phyloP scores from a whole-genome alignment of 2,329 filamentous ascomycete genomes.

The Pleomassaria siparia region DNA sequence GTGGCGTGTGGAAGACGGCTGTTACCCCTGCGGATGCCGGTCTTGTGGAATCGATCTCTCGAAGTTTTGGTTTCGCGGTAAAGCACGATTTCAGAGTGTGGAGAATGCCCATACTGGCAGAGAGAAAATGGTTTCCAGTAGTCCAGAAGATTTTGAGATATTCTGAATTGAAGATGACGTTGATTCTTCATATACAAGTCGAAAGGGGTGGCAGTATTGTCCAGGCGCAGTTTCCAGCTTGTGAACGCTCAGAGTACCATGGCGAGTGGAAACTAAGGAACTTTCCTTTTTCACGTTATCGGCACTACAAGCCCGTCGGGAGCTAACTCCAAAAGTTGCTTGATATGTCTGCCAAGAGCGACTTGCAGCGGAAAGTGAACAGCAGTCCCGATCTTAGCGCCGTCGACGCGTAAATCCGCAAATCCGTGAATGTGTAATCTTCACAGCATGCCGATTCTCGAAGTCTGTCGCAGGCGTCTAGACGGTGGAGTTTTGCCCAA shows the following conservation, averaged over 20 bases:
- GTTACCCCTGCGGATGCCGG: not conserved
- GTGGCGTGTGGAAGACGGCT: not conserved
- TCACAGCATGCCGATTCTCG: not conserved
- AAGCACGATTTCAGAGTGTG: not conserved
- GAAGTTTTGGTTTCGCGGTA: not conserved
- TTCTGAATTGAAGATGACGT: not conserved
- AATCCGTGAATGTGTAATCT: no score
- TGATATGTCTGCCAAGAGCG: not conserved
- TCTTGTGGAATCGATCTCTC: not conserved
- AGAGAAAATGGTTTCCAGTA: not conserved
- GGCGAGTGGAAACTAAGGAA: not conserved
- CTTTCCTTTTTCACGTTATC: not conserved
- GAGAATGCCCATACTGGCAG: not conserved
- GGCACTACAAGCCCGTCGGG: not conserved
- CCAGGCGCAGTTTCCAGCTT: not conserved
- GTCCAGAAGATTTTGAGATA: not conserved
- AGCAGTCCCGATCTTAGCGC: not conserved
- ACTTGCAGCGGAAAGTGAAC: not conserved
- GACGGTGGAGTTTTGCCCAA: not conserved
- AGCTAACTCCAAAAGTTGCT: not conserved
- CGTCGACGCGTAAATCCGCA: no score
- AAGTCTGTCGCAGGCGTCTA: conserved; percentile 1
- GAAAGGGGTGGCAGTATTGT: not conserved
- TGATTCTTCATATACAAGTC: not conserved
- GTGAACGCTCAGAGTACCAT: not conserved